These are phyloP conservation scores for Venustampulla echinocandica DNA, from an alignment of 495 filamentous ascomycete genomes.

Conservation along the genomic window DNA sequence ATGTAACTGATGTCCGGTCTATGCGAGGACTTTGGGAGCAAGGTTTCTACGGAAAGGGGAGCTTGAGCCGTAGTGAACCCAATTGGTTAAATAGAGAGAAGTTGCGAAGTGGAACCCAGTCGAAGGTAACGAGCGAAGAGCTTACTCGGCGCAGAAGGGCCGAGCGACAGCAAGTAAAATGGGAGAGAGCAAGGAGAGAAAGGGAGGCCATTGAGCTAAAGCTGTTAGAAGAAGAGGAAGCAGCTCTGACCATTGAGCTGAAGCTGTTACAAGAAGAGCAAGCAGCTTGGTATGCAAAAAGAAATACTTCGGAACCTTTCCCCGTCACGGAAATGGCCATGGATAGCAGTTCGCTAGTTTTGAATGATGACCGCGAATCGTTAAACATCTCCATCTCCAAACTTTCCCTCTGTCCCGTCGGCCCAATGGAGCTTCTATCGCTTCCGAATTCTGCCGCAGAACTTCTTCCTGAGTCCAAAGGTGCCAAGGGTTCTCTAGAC, in stretches of 20 bases:
- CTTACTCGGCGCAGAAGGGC: conserved; percentile 65
- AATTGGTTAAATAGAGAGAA: conserved; percentile 84
- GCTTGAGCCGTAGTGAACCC: conserved; percentile 84
- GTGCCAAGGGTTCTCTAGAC: background rate
- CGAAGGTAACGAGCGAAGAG: conserved; percentile 62
- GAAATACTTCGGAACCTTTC: background rate
- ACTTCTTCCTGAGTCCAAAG: background rate
- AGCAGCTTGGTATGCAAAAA: background rate
- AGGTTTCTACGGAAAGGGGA: conserved; percentile 94
- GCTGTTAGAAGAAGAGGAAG: conserved; percentile 50
- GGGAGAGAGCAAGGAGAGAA: conserved; percentile 80
- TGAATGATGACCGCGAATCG: background rate
- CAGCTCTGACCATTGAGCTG: conserved; percentile 4
- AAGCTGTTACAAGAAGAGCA: background rate
- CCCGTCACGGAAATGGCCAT: background rate
- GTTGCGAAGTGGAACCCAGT: conserved; percentile 53
- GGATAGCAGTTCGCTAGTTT: background rate
- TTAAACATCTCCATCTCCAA: background rate
- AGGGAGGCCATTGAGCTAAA: conserved; percentile 69
- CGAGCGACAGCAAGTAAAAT: conserved; percentile 76
- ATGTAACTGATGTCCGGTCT: conserved; percentile 67
- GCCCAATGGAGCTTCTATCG: conserved; percentile 29
- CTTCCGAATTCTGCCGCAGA: conserved; percentile 28
- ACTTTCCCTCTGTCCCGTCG: conserved; percentile 23
- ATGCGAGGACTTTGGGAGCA: conserved; percentile 84